Conservation (phyloP, 176 grass and related monocot genomes). For the Paspalum vaginatum region DNA sequence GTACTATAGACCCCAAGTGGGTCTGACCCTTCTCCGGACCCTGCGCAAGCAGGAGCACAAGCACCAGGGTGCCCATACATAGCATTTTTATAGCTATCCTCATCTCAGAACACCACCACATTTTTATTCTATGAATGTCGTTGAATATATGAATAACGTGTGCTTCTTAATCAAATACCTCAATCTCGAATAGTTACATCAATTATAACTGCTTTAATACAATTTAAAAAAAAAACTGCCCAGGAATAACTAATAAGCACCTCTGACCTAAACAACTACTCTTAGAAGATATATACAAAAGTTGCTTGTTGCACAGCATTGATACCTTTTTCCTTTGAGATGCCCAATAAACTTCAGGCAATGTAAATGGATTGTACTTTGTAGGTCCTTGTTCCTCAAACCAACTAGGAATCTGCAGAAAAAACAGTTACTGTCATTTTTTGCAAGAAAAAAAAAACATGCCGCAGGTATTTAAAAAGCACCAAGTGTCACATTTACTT, state of each 20-base stretch:
- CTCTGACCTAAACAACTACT: slow-evolving; percentile 30
- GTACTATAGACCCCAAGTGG: no score
- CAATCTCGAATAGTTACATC: not conserved
- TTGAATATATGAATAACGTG: slow-evolving; percentile 17
- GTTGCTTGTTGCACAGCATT: not conserved
- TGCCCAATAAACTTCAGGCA: slow-evolving; percentile 90
- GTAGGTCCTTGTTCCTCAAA: slow-evolving; percentile 72
- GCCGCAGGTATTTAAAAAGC: not conserved
- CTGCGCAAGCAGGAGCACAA: no score
- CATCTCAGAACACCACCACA: not conserved
- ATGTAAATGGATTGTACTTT: slow-evolving; percentile 84
- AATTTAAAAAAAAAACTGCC: not conserved
- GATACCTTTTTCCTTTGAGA: slow-evolving; percentile 91
- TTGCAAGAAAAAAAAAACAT: slow-evolving; percentile 20
- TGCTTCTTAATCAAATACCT: slow-evolving; percentile 1
- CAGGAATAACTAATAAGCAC: slow-evolving; percentile 3
- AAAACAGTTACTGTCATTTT: slow-evolving; percentile 19
- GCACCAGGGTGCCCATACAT: no score
- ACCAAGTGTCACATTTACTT: not conserved
- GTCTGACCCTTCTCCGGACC: no score
- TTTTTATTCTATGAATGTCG: slow-evolving; percentile 10
- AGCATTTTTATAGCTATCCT: slow-evolving; percentile 9
- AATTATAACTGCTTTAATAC: not conserved
- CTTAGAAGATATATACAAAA: slow-evolving; percentile 1
- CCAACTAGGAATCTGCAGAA: slow-evolving; percentile 87